Evolutionary conservation across 176 grass and related monocot species (phyloP), one percentile per base, ranked within the genome.

Genomic region (Phragmites australis): DNA sequence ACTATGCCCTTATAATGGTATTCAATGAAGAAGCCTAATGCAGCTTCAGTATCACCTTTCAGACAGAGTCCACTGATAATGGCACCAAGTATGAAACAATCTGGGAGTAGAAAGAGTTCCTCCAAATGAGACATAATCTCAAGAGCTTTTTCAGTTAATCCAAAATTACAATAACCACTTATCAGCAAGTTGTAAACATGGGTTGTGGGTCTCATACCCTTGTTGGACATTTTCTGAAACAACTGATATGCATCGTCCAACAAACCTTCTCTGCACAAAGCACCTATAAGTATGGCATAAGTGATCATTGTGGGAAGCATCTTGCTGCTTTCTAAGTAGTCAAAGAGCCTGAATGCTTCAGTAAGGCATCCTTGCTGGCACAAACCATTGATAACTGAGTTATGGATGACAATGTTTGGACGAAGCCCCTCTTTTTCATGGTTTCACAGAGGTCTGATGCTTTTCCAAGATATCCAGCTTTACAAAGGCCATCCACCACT

Each of bases 221-320:
- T 90, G 19, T 40, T 83, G 56, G 86, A 71, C 94, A 97, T 97
- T 82, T 82, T 89, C 64, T 92, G 60, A 68, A 93, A 93, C 54
- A 93, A 76, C 45, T 90, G 42, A 49, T 79, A 72, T 46, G 94
- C 94, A 84, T 93, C 94, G 60, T 90, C 59, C 73, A 97, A 84
- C 18, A 93, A 83, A 72, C 94, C 94, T 83, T 91, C 91, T 91
- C 87, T 93, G 65, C 91, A 97, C 83, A 97, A 84, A 86, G 91
- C 84, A 86, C 77, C 88, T 81, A 97, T 90, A 75, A 97, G 88
- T 75, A 74, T 91, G 32, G 87, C 60, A 79, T 93, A 97, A 30
- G 94, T 97, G 76, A 83, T 46, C 62, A 86, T 47, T 45, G 89
- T 97, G 22, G 88, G 91, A 87, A 70, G 70, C 66, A 93, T 12